phyloP scores from a whole-genome alignment of 257 asterid species.

The Fraxinus americana region DNA sequence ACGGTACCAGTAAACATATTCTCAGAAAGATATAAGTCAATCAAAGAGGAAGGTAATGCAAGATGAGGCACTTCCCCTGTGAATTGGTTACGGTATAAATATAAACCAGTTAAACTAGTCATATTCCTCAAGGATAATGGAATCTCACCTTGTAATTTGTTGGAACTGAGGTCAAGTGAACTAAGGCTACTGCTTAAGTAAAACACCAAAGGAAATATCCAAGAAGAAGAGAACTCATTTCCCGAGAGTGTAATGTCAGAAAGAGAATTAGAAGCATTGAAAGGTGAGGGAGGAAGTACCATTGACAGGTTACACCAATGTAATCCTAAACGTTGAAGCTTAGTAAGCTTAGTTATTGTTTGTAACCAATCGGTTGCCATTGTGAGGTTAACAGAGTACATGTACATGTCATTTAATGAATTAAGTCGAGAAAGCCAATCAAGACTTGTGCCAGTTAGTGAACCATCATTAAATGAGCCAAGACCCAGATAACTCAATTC shows the following conservation, averaged over 20 bases:
- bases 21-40: neutral
- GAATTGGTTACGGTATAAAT: neutral
- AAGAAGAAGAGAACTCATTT: neutral
- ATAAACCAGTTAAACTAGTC: too few species aligned
- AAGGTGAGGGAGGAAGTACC: neutral
- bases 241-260: neutral
- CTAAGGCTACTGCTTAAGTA: conserved; percentile 13
- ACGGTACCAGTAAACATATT: conserved; percentile 11
- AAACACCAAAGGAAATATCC: conserved; percentile 12
- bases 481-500: neutral
- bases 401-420: neutral
- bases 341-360: neutral
- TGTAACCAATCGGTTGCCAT: conserved; percentile 11
- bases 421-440: conserved; percentile 11
- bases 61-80: conserved; percentile 7
- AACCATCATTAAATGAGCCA: neutral
- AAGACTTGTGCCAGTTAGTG: conserved; percentile 10
- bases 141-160: conserved; percentile 16
- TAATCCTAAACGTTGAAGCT: neutral
- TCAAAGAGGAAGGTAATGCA: neutral
- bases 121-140: neutral
- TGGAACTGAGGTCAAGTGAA: neutral
- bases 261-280: conserved; percentile 1
- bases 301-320: neutral
- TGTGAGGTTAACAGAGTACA: neutral